Conservation (phyloP, 129 eudicot species). For the Sambucus nigra region DNA sequence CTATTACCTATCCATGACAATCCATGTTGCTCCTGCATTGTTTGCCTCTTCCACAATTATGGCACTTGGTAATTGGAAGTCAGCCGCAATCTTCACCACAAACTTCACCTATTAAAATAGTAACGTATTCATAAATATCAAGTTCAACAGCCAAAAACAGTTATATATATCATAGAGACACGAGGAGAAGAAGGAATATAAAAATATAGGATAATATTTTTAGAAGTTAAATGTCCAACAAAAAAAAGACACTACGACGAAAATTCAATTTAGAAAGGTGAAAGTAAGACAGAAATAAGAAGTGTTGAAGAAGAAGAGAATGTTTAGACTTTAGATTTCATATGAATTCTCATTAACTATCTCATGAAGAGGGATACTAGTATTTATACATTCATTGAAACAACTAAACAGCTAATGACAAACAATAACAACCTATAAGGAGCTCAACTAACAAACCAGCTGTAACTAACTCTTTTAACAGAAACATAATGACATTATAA, state of each 20-base stretch:
- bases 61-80: conserved; percentile 15
- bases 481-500: no score
- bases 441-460: no score
- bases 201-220: neutral
- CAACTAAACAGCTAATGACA: no score
- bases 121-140: neutral
- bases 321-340: no score
- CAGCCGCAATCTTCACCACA: conserved; percentile 28
- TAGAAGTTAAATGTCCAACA: neutral
- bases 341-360: no score
- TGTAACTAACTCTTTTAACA: no score
- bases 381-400: no score
- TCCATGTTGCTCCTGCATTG: conserved; percentile 26
- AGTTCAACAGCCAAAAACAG: neutral
- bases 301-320: no score
- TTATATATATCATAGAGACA: neutral
- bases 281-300: no score
- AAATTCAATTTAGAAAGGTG: no score
- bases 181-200: neutral
- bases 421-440: no score
- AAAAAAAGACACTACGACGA: neutral
- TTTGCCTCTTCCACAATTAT: conserved; percentile 25
- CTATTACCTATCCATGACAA: conserved; percentile 26
- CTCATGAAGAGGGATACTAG: no score
- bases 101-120: conserved; percentile 26